Evolutionary conservation across 2,329 filamentous ascomycete species (phyloP).

Genomic region (Aspergillus chevalieri): DNA sequence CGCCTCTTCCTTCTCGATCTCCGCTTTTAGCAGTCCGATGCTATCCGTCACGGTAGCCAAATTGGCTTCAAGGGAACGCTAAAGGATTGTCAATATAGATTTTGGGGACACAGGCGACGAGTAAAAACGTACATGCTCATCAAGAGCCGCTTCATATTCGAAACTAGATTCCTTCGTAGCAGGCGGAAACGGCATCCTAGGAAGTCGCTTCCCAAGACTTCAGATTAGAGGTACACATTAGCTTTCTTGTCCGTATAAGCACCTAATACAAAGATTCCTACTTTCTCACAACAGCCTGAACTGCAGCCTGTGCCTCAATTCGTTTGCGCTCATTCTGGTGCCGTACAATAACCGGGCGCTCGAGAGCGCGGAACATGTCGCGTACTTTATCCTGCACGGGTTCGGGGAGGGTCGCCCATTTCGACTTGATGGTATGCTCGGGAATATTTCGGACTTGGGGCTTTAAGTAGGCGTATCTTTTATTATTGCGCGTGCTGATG

Average conservation of each 20-base stretch:
- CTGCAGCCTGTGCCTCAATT: slow-evolving; percentile 37
- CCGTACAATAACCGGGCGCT: slow-evolving; percentile 38
- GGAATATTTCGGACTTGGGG: slow-evolving; percentile 37
- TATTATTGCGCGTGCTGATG: slow-evolving; percentile 13
- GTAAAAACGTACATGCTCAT: slow-evolving; percentile 33
- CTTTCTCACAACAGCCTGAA: slow-evolving; percentile 38
- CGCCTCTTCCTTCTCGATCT: slow-evolving; percentile 39
- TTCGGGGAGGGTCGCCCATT: slow-evolving; percentile 41
- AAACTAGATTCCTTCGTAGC: slow-evolving; percentile 37
- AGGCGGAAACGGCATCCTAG: slow-evolving; percentile 43
- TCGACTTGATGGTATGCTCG: slow-evolving; percentile 39
- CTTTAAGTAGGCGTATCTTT: slow-evolving; percentile 35
- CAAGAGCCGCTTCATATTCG: slow-evolving; percentile 38
- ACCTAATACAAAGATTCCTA: slow-evolving; percentile 19
- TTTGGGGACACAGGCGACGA: not conserved
- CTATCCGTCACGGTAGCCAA: slow-evolving; percentile 36
- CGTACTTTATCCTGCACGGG: slow-evolving; percentile 38
- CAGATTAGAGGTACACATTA: not conserved
- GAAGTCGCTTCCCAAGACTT: slow-evolving; percentile 36
- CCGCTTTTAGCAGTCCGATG: slow-evolving; percentile 33
- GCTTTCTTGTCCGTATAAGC: not conserved
- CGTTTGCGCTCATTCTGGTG: slow-evolving; percentile 38
- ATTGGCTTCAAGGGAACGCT: slow-evolving; percentile 34
- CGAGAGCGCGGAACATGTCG: slow-evolving; percentile 36
- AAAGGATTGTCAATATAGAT: slow-evolving; percentile 9